Conservation (phyloP, 1,139 yeast genomes). For the Candida dubliniensis region DNA sequence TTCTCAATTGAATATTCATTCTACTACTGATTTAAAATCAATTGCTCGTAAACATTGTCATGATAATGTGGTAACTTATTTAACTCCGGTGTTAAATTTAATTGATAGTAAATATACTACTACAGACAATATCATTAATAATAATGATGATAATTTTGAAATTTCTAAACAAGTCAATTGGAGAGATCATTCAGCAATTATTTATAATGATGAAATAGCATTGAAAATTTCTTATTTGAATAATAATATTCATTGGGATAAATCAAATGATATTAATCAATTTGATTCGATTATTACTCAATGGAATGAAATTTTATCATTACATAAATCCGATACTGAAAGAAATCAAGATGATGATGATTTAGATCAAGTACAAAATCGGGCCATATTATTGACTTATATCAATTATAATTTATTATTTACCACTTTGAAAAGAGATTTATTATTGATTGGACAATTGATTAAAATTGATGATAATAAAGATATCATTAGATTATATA, state of each 20-base stretch:
- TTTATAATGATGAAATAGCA: constrained; percentile 74
- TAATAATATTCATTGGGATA: constrained; percentile 28
- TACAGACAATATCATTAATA: constrained; percentile 23
- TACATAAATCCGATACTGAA: constrained; percentile 52
- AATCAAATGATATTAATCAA: constrained; percentile 23
- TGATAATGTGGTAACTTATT: constrained; percentile 34
- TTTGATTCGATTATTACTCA: constrained; percentile 35
- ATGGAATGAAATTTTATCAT: constrained; percentile 41
- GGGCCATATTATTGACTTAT: constrained; percentile 74
- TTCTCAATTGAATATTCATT: constrained; percentile 37
- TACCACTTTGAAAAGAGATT: constrained; percentile 72
- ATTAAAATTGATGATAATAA: constrained; percentile 34
- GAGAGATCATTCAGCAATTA: constrained; percentile 71
- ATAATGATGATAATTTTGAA: constrained; percentile 20
- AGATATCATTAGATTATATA: constrained; percentile 51
- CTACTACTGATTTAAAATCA: constrained; percentile 45
- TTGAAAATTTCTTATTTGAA: constrained; percentile 51
- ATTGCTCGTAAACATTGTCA: constrained; percentile 46
- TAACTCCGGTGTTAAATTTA: constrained; percentile 37
- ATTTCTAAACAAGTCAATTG: constrained; percentile 51
- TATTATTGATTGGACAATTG: constrained; percentile 44
- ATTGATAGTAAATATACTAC: constrained; percentile 48
- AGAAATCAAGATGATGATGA: constrained; percentile 46
- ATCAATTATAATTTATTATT: constrained; percentile 67
- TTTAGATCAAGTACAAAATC: constrained; percentile 61